Conservation (phyloP, 352 stramenopile species). For the Phytophthora pseudosyringae region DNA sequence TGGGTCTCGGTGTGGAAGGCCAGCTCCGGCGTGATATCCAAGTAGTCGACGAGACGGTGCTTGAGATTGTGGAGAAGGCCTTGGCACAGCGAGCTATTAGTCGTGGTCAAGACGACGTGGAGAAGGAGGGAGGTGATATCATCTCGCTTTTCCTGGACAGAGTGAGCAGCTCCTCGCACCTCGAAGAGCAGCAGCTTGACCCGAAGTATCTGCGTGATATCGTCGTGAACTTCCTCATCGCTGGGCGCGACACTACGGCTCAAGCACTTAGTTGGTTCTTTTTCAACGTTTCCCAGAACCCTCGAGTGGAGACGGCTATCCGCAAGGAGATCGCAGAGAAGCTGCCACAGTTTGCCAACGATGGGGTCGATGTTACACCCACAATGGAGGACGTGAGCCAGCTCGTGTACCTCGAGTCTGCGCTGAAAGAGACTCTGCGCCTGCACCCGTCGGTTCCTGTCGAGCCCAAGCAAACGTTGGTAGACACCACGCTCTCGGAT, state of each 20-base stretch:
- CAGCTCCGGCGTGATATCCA: constrained; percentile 38
- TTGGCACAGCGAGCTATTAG: constrained; percentile 21
- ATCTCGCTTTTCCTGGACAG: constrained; percentile 41
- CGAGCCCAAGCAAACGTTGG: constrained; percentile 36
- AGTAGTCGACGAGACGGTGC: constrained; percentile 46
- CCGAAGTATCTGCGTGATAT: constrained; percentile 65
- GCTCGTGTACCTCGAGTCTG: constrained; percentile 56
- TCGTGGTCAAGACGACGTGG: not conserved
- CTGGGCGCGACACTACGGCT: constrained; percentile 79
- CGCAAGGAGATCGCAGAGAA: constrained; percentile 45
- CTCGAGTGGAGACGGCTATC: constrained; percentile 49
- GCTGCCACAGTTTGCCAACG: constrained; percentile 13
- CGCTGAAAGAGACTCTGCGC: constrained; percentile 63
- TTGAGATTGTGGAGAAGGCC: constrained; percentile 49
- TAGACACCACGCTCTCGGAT: constrained; percentile 64
- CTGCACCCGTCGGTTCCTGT: constrained; percentile 61
- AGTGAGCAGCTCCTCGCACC: constrained; percentile 21
- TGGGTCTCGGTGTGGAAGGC: constrained; percentile 42
- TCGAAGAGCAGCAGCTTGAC: constrained; percentile 33
- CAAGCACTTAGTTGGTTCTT: constrained; percentile 81
- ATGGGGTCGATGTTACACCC: not conserved
- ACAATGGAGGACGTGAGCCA: constrained; percentile 41
- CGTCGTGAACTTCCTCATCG: constrained; percentile 84
- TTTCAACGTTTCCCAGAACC: constrained; percentile 52
- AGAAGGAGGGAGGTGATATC: constrained; percentile 14